phyloP scores from a whole-genome alignment of 495 filamentous ascomycete genomes.

The Achaetomiella virescens region DNA sequence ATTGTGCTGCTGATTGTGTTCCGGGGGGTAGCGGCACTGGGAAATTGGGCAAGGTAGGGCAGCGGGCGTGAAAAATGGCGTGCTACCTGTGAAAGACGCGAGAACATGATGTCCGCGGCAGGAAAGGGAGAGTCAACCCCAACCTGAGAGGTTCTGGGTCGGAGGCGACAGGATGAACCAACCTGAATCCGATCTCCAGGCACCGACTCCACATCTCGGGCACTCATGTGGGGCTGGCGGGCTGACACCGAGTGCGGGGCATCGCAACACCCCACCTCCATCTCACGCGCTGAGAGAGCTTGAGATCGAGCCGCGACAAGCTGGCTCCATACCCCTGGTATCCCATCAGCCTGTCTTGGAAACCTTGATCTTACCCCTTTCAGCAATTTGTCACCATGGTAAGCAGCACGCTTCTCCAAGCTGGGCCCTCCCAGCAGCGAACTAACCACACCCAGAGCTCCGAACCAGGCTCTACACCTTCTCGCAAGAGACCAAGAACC shows the following conservation, averaged over 20 bases:
- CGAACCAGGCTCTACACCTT: slow-evolving; percentile 91
- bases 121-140: background rate
- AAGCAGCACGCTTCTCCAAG: background rate
- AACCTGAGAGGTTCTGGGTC: background rate
- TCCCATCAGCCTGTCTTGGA: background rate
- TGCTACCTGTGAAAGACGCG: slow-evolving; percentile 63
- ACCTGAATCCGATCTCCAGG: background rate
- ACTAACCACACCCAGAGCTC: slow-evolving; percentile 47
- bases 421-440: background rate
- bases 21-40: slow-evolving; percentile 32
- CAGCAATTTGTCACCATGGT: slow-evolving; percentile 8
- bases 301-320: background rate
- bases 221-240: background rate
- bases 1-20: slow-evolving; percentile 35
- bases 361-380: background rate
- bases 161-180: no score
- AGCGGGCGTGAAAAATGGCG: slow-evolving; percentile 64
- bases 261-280: slow-evolving; percentile 3
- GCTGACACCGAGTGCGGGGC: slow-evolving; percentile 1
- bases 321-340: background rate
- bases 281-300: background rate
- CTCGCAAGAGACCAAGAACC: slow-evolving; percentile 76
- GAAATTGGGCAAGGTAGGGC: slow-evolving; percentile 47
- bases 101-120: slow-evolving; percentile 52
- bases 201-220: background rate